phyloP scores from a whole-genome alignment of 306 rosid genomes.

The Adenanthera pavonina region DNA sequence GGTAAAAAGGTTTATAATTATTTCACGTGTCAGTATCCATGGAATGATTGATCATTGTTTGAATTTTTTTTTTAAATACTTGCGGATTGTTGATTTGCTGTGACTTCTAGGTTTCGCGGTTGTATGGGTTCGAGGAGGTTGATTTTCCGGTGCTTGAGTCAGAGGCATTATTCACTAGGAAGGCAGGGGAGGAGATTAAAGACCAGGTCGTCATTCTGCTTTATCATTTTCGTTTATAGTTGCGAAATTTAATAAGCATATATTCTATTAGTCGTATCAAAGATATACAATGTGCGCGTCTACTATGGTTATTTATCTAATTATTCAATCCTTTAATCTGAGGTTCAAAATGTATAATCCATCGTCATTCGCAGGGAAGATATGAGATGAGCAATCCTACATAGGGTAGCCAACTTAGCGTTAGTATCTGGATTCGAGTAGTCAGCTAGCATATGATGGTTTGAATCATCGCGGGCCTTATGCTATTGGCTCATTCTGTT shows the following conservation, averaged over 20 bases:
- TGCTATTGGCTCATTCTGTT: background rate
- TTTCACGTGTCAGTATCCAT: background rate
- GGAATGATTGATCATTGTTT: background rate
- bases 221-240: slow-evolving; percentile 4
- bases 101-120: slow-evolving; percentile 63
- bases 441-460: background rate
- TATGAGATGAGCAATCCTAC: background rate
- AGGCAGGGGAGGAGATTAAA: slow-evolving; percentile 96
- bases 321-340: background rate
- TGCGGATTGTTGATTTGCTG: background rate
- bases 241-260: background rate
- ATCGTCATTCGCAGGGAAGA: background rate
- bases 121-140: slow-evolving; percentile 88
- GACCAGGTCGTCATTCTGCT: slow-evolving; percentile 71
- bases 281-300: background rate
- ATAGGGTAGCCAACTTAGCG: background rate
- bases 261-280: background rate
- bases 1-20: slow-evolving; percentile 40
- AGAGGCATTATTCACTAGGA: slow-evolving; percentile 83
- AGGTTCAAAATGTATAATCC: background rate
- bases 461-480: background rate
- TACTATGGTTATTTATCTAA: background rate
- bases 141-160: slow-evolving; percentile 95
- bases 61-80: background rate
- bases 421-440: background rate